Conservation (phyloP, 2,329 filamentous ascomycete genomes). For the Venturia carpophila region DNA sequence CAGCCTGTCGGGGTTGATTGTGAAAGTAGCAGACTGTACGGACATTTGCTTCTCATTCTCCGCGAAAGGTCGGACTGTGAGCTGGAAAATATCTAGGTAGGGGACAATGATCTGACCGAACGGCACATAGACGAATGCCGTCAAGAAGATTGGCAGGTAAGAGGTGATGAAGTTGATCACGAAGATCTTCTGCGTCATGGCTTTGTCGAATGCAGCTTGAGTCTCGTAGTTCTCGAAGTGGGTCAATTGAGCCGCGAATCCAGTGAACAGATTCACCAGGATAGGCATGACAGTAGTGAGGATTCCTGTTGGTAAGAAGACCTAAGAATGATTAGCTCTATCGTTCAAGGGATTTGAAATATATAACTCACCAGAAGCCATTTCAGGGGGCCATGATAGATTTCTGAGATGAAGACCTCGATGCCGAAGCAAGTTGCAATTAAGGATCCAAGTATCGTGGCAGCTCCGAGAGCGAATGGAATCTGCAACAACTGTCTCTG, state of each 20-base stretch:
- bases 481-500: conserved; percentile 71
- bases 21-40: conserved; percentile 54
- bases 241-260: conserved; percentile 67
- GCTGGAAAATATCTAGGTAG: conserved; percentile 73
- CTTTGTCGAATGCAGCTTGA: conserved; percentile 70
- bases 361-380: conserved; percentile 60
- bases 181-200: conserved; percentile 87
- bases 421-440: conserved; percentile 85
- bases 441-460: conserved; percentile 65
- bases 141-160: conserved; percentile 85
- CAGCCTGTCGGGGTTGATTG: conserved; percentile 74
- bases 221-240: conserved; percentile 90
- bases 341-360: not conserved
- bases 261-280: conserved; percentile 66
- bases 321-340: conserved; percentile 39
- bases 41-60: conserved; percentile 65
- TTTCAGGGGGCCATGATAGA: conserved; percentile 86
- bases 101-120: conserved; percentile 80
- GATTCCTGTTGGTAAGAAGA: conserved; percentile 81
- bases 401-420: conserved; percentile 91
- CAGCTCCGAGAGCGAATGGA: conserved; percentile 72
- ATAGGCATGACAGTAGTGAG: conserved; percentile 76
- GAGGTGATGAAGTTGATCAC: conserved; percentile 95
- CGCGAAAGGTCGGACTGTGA: conserved; percentile 66
- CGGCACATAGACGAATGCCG: conserved; percentile 88